Conservation (phyloP, 805 yeast species). For the Jamesozyma lodderae region DNA sequence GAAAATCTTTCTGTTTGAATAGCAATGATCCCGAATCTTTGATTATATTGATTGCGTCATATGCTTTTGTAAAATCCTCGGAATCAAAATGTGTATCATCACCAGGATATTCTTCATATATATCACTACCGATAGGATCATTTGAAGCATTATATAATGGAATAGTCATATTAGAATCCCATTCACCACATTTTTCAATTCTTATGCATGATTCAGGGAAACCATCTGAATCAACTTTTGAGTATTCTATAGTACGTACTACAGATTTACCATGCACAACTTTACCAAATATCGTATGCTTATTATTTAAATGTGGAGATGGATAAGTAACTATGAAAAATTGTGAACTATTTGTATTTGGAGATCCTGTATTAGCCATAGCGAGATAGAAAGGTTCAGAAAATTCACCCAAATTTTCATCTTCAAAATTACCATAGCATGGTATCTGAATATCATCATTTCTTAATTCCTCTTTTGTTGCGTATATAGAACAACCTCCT, state of each 20-base stretch:
- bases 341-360: conserved; percentile 50
- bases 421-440: conserved; percentile 38
- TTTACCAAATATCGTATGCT: conserved; percentile 69
- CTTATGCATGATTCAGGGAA: conserved; percentile 34
- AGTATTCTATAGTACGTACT: conserved; percentile 53
- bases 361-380: conserved; percentile 51
- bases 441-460: conserved; percentile 10
- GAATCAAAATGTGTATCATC: conserved; percentile 55
- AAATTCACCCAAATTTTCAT: conserved; percentile 45
- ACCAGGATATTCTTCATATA: conserved; percentile 69
- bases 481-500: conserved; percentile 41
- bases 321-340: conserved; percentile 65
- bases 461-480: conserved; percentile 18
- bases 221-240: conserved; percentile 38
- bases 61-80: conserved; percentile 46
- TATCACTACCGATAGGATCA: conserved; percentile 55
- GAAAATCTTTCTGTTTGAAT: conserved; percentile 42
- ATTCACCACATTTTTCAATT: conserved; percentile 53
- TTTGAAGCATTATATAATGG: conserved; percentile 60
- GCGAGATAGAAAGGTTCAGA: conserved; percentile 44
- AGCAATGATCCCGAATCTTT: conserved; percentile 60
- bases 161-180: conserved; percentile 43
- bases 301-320: conserved; percentile 65
- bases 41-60: conserved; percentile 42
- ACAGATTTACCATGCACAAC: conserved; percentile 63